These are phyloP conservation scores for Aspergillus versicolor DNA, from an alignment of 2,329 filamentous ascomycete species.

Conservation along the genomic window DNA sequence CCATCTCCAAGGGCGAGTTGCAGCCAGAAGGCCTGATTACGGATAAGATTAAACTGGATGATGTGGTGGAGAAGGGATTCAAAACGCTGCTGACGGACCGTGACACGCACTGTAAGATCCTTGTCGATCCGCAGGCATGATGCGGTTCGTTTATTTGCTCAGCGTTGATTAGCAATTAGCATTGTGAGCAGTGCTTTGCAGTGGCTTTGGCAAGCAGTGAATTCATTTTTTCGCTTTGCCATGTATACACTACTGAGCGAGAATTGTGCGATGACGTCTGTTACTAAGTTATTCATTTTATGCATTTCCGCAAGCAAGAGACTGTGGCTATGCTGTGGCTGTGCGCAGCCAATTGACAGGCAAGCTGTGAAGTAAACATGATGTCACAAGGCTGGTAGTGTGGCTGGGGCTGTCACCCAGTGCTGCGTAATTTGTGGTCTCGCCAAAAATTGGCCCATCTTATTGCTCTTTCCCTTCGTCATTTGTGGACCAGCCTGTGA, in stretches of 20 bases:
- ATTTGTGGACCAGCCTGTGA: slow-evolving; percentile 17
- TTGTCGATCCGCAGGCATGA: slow-evolving; percentile 32
- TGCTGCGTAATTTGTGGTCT: background rate
- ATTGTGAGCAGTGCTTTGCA: too few species aligned
- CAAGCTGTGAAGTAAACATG: background rate
- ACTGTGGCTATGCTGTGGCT: background rate
- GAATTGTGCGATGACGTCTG: background rate
- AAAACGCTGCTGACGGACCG: slow-evolving; percentile 58
- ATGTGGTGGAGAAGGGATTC: slow-evolving; percentile 59
- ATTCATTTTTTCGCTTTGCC: background rate
- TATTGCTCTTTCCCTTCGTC: slow-evolving; percentile 8
- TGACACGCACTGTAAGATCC: slow-evolving; percentile 62
- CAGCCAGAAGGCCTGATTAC: slow-evolving; percentile 62
- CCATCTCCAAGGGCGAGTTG: slow-evolving; percentile 49
- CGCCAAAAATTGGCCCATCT: background rate
- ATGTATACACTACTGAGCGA: background rate
- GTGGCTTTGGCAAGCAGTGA: background rate
- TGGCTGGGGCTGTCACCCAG: slow-evolving; percentile 2
- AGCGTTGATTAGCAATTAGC: too few species aligned
- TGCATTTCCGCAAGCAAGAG: background rate
- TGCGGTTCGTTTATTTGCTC: background rate
- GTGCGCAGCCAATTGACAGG: background rate
- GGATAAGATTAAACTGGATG: slow-evolving; percentile 54
- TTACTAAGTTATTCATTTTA: background rate
- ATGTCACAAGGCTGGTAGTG: background rate